Percentiles rank a stretch among this genome's conserved stretches.
Evolutionary conservation across 2,329 filamentous ascomycete genomes (phyloP).

Genomic region (Coleophoma eucalyptorum): DNA sequence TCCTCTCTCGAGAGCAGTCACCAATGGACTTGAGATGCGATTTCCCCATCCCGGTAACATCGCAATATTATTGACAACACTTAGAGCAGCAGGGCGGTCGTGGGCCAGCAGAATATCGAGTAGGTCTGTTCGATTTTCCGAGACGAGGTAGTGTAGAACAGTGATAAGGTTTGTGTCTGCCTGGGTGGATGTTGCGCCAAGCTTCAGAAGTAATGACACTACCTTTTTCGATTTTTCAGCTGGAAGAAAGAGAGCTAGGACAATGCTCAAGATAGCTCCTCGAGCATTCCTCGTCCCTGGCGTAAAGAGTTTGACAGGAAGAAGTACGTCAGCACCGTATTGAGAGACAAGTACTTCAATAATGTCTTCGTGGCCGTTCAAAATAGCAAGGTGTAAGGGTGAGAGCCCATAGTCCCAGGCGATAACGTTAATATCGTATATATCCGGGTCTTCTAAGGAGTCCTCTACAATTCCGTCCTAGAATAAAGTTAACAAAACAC

Average conservation of each 20-base stretch:
- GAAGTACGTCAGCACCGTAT: slow-evolving; percentile 73
- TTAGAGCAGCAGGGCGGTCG: slow-evolving; percentile 57
- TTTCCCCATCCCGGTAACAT: slow-evolving; percentile 33
- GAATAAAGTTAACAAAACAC: slow-evolving; percentile 5
- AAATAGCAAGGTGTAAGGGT: slow-evolving; percentile 75
- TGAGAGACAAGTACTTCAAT: slow-evolving; percentile 67
- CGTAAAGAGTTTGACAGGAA: slow-evolving; percentile 59
- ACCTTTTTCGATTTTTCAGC: slow-evolving; percentile 61
- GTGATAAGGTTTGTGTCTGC: slow-evolving; percentile 64
- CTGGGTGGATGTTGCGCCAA: slow-evolving; percentile 72
- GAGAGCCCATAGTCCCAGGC: slow-evolving; percentile 76
- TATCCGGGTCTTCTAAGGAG: slow-evolving; percentile 66
- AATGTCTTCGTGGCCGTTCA: slow-evolving; percentile 65
- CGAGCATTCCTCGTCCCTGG: slow-evolving; percentile 34
- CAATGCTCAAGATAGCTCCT: slow-evolving; percentile 64
- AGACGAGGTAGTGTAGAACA: slow-evolving; percentile 61
- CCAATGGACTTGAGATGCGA: slow-evolving; percentile 45
- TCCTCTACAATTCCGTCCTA: slow-evolving; percentile 48
- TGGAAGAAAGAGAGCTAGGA: slow-evolving; percentile 63
- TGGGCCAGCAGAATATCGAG: slow-evolving; percentile 47
- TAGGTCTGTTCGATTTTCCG: slow-evolving; percentile 42
- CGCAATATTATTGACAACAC: slow-evolving; percentile 63
- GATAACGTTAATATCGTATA: slow-evolving; percentile 74
- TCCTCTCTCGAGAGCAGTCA: slow-evolving; percentile 51
- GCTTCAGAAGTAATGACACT: slow-evolving; percentile 57